These are phyloP conservation scores for Capronia coronata DNA, from an alignment of 2,329 filamentous ascomycete genomes.

Conservation along the genomic window DNA sequence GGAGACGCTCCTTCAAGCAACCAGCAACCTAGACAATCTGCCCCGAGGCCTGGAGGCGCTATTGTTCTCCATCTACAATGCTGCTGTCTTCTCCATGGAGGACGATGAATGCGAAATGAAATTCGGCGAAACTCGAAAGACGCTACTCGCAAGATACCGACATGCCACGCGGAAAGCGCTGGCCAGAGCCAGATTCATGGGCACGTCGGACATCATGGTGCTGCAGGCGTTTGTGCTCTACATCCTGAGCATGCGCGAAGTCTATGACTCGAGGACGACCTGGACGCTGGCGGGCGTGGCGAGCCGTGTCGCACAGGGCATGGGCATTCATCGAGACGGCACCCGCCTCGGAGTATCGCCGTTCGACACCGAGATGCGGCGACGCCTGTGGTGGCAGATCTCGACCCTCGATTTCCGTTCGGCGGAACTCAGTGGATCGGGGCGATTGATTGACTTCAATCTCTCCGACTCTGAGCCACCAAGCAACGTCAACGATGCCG, in stretches of 20 bases:
- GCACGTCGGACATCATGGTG: conserved; percentile 55
- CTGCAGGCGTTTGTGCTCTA: conserved; percentile 59
- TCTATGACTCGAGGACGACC: conserved; percentile 40
- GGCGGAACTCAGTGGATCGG: conserved; percentile 31
- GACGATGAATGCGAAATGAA: conserved; percentile 41
- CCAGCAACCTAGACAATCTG: conserved; percentile 31
- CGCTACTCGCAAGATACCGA: conserved; percentile 50
- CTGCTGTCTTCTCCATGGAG: conserved; percentile 46
- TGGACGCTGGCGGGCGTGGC: conserved; percentile 41
- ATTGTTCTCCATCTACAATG: conserved; percentile 56
- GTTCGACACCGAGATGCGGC: conserved; percentile 43
- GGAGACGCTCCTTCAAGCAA: conserved; percentile 57
- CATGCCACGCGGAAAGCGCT: conserved; percentile 59
- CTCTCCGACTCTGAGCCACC: conserved; percentile 42
- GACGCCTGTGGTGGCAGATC: conserved; percentile 36
- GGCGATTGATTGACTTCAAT: conserved; percentile 20
- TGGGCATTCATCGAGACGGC: conserved; percentile 41
- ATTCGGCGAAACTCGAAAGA: conserved; percentile 48
- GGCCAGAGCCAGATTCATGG: conserved; percentile 56
- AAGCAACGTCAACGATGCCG: conserved; percentile 48
- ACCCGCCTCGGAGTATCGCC: conserved; percentile 44
- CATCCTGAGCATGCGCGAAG: conserved; percentile 48
- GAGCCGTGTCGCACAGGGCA: conserved; percentile 36
- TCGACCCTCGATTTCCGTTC: conserved; percentile 43
- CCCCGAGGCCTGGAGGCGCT: conserved; percentile 46